Evolutionary conservation across 495 filamentous ascomycete genomes (phyloP), one percentile per base, ranked within the genome.

Genomic region (Aspergillus coremiiformis): DNA sequence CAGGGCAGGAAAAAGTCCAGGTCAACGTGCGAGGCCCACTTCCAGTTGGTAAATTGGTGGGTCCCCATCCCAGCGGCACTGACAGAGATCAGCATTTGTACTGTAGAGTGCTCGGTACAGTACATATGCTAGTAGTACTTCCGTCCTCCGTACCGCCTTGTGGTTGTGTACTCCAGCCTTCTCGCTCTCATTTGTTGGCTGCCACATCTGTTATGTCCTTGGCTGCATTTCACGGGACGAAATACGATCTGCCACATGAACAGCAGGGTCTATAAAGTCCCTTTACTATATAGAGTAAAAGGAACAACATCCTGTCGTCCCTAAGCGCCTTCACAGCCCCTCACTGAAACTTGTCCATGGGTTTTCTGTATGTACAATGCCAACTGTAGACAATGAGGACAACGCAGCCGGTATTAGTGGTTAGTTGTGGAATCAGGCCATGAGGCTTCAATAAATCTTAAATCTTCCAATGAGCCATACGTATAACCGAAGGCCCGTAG

Each of bases 1-100:
- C 37, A 51, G 47, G 46, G 44, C 47, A 37, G 29, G 45, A 41
- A 21, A 20, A 10, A 21, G 17, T 33, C 46, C 46, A 49, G 39
- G 30, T 29, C 47, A 49, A 49, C 47, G 33, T 39, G 46, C 20
- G 33, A 47, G 47, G 47, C 47, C 47, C 47, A 33, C 47, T 39
- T 22, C 5, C 5, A 14, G 5, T 2, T 19, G 17, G n/a, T 35
- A 10, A 35, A 35, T n/a, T 6, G 37, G 21, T 41, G 37, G n/a
- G n/a, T n/a, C n/a, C n/a, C n/a, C n/a, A 21, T 17, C 37, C 15
- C 37, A 41, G 15, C 9, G 15, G 37, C 5, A 19, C 19, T 21
- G 37, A 17, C 5, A 11, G 19, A 41, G 37, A 41, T 41, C 37
- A 17, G 21, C 37, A 20, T 17, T 41, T 41, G 37, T 37, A 15